phyloP scores from a whole-genome alignment of 805 yeast species.

The Saturnispora ahearnii region DNA sequence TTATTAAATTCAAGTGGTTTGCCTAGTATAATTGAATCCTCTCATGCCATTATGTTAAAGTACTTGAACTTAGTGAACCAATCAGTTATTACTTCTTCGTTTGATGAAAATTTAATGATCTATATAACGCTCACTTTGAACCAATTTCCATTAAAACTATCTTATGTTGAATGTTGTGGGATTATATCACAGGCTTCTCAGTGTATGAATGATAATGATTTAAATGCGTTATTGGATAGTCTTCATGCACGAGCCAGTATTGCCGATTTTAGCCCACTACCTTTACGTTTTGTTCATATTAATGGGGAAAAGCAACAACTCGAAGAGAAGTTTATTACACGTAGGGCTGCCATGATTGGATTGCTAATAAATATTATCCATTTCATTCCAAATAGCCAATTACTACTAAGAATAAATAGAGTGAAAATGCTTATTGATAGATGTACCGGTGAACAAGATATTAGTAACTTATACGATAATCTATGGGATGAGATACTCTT shows the following conservation, averaged over 20 bases:
- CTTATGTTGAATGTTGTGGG: constrained; percentile 50
- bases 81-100: background rate
- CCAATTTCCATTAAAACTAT: constrained; percentile 50
- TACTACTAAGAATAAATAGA: constrained; percentile 40
- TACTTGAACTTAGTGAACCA: constrained; percentile 21
- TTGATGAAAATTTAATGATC: background rate
- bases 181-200: constrained; percentile 27
- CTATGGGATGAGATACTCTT: constrained; percentile 42
- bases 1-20: constrained; percentile 16
- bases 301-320: constrained; percentile 12
- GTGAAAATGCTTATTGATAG: constrained; percentile 31
- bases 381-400: constrained; percentile 35
- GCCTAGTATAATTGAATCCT: constrained; percentile 42
- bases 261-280: constrained; percentile 9
- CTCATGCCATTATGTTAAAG: constrained; percentile 50
- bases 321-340: constrained; percentile 20
- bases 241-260: constrained; percentile 2
- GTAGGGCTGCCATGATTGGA: constrained; percentile 38
- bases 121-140: constrained; percentile 17
- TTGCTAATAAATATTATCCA: constrained; percentile 46
- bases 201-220: background rate
- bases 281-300: background rate
- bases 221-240: constrained; percentile 6
- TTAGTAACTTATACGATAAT: constrained; percentile 28
- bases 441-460: constrained; percentile 26